Evolutionary conservation across 1,284 basidiomycete genomes (phyloP).

Genomic region (Farysia itapuensis): DNA sequence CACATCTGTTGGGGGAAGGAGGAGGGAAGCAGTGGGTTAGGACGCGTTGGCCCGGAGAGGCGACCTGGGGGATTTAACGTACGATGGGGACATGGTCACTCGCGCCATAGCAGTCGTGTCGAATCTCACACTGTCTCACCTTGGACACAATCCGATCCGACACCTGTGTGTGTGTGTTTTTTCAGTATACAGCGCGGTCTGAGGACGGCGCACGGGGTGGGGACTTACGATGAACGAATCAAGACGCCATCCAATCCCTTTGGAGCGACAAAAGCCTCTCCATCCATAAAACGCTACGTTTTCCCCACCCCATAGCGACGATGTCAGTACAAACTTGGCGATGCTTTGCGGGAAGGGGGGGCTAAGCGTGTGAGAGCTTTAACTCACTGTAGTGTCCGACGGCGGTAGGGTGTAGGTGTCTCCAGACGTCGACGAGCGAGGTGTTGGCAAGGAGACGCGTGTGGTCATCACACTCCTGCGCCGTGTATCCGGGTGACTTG

Average conservation of each 20-base stretch:
- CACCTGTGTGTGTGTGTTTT: constrained; percentile 13
- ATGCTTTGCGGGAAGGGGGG: neutral
- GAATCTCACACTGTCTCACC: constrained; percentile 76
- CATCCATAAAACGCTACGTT: constrained; percentile 75
- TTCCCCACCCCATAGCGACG: too few relatives aligned
- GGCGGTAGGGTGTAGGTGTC: constrained; percentile 70
- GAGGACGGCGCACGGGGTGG: too few relatives aligned
- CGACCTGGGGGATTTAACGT: too few relatives aligned
- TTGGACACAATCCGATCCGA: constrained; percentile 67
- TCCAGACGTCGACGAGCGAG: constrained; percentile 77
- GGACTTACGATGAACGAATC: constrained; percentile 68
- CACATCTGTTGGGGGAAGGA: constrained; percentile 16
- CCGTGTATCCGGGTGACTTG: constrained; percentile 59
- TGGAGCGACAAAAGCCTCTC: constrained; percentile 75
- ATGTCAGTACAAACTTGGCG: neutral
- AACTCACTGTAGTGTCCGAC: constrained; percentile 67
- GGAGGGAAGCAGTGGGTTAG: neutral
- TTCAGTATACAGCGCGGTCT: too few relatives aligned
- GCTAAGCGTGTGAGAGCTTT: neutral
- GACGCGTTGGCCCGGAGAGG: too few relatives aligned
- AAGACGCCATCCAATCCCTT: constrained; percentile 82
- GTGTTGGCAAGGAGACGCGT: constrained; percentile 52
- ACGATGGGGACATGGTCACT: constrained; percentile 76
- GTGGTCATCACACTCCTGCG: constrained; percentile 67
- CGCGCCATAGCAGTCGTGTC: constrained; percentile 79